Evolutionary conservation across 2,329 filamentous ascomycete species (phyloP), one percentile per base, ranked within the genome.

Genomic region (Bipolaris cookei): DNA sequence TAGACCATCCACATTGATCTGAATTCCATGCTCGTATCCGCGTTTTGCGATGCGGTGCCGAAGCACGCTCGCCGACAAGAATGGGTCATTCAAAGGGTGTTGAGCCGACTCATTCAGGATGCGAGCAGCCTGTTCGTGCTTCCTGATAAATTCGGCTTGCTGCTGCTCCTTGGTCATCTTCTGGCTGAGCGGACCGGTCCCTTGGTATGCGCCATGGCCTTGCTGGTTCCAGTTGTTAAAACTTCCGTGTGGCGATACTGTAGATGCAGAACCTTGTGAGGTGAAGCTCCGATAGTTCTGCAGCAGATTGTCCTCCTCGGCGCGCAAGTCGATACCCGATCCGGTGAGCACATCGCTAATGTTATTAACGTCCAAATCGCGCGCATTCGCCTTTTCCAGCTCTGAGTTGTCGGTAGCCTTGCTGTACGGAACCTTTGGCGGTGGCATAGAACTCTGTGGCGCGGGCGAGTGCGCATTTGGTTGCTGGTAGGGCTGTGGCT

Each of bases 241-340:
- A 67, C 79, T 81, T 45, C 74, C 76, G 56, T 79, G 78, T n/a
- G 77, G 76, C 1, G 76, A 75, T 7, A 67, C 30, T 16, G 74
- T 76, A 4, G 74, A 73, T 6, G 51, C 59, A 3, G 74, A 75
- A 37, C 68, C 62, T 51, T 77, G 73, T 7, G 76, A 77, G 45
- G 74, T 74, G 65, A 77, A 82, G 7, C 77, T 78, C 42, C 85
- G 84, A 70, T 87, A 89, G 54, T 87, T 81, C 57, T 86, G 87
- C 42, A 91, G 88, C 75, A 95, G 82, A 64, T 87, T 90, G 66
- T 92, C 90, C 70, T 96, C 91, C 75, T 97, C 93, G 63, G 92
- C 92, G 56, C 89, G 88, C 44, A 97, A 78, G 79, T 97, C 91
- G 62, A 97, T 92, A 47, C 92, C 92, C 14, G 92, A 94, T 16